Percentiles rank a stretch among this genome's conserved stretches.
phyloP scores from a whole-genome alignment of 2,329 filamentous ascomycete genomes.

The Monilinia vaccinii-corymbosi region DNA sequence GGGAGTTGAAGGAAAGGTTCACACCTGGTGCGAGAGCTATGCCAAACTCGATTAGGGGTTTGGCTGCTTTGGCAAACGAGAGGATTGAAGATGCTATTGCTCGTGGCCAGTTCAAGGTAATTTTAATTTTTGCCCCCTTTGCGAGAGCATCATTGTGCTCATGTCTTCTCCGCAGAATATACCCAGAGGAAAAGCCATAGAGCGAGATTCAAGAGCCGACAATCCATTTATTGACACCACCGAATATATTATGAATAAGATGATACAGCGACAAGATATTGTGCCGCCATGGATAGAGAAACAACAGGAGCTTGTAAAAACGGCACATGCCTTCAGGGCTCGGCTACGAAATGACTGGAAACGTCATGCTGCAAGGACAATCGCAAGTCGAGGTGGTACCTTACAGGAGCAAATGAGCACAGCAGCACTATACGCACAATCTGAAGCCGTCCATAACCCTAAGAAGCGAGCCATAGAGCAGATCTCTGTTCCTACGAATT shows the following conservation, averaged over 20 bases:
- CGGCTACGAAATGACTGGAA: constrained; percentile 78
- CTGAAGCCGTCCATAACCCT: constrained; percentile 61
- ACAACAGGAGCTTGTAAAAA: constrained; percentile 76
- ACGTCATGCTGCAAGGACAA: constrained; percentile 69
- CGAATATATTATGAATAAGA: constrained; percentile 97
- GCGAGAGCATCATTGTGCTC: not conserved
- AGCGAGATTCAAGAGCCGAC: constrained; percentile 71
- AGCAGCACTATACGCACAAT: constrained; percentile 65
- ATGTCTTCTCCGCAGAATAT: constrained; percentile 48
- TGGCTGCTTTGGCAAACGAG: constrained; percentile 80
- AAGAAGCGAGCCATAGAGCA: constrained; percentile 38
- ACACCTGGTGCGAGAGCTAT: constrained; percentile 60
- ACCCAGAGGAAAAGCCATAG: constrained; percentile 66
- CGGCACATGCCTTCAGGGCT: constrained; percentile 60
- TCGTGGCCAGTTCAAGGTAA: constrained; percentile 67
- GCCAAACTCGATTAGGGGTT: constrained; percentile 67
- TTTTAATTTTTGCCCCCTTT: not conserved
- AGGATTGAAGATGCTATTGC: constrained; percentile 91
- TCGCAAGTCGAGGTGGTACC: constrained; percentile 67
- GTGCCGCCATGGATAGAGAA: constrained; percentile 99
- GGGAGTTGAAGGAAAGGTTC: constrained; percentile 75
- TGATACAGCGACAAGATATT: constrained; percentile 92
- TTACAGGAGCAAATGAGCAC: constrained; percentile 62
- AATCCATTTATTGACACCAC: constrained; percentile 93
- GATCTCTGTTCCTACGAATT: constrained; percentile 38